Evolutionary conservation across 257 asterid genomes (phyloP).

Genomic region (Nicotiana undulata): DNA sequence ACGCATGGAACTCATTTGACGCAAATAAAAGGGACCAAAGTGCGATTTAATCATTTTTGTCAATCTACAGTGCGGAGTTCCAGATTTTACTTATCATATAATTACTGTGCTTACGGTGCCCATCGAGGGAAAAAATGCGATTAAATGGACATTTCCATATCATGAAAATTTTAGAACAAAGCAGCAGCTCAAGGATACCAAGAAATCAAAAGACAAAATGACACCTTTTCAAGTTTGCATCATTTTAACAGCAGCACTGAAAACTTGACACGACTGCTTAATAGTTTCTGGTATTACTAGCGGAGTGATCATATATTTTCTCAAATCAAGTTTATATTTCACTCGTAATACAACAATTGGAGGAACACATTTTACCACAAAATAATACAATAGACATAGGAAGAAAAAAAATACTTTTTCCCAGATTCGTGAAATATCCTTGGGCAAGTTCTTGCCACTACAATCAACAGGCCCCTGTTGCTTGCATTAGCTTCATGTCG

Average conservation of each 20-base stretch:
- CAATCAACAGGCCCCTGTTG: neutral
- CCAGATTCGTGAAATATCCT: neutral
- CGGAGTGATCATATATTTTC: neutral
- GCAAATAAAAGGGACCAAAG: neutral
- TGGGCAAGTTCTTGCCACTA: neutral
- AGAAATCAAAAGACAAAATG: neutral
- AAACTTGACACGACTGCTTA: neutral
- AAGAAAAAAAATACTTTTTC: neutral
- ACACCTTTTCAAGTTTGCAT: neutral
- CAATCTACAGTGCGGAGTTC: neutral
- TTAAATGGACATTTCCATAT: neutral
- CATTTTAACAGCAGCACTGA: neutral
- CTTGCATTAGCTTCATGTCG: neutral
- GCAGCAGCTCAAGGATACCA: neutral
- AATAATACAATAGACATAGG: neutral
- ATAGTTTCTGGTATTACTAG: neutral
- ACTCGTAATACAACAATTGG: constrained; percentile 2
- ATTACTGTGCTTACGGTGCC: neutral
- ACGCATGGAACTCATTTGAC: neutral
- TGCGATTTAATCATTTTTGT: neutral
- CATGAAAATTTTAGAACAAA: neutral
- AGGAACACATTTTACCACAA: neutral
- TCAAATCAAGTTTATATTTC: neutral
- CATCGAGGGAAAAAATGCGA: neutral
- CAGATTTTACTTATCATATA: neutral